Percentiles rank a stretch among this genome's conserved stretches.
These are phyloP conservation scores for Kwoniella sp. DNA, from an alignment of 768 basidiomycete species.

Conservation along the genomic window DNA sequence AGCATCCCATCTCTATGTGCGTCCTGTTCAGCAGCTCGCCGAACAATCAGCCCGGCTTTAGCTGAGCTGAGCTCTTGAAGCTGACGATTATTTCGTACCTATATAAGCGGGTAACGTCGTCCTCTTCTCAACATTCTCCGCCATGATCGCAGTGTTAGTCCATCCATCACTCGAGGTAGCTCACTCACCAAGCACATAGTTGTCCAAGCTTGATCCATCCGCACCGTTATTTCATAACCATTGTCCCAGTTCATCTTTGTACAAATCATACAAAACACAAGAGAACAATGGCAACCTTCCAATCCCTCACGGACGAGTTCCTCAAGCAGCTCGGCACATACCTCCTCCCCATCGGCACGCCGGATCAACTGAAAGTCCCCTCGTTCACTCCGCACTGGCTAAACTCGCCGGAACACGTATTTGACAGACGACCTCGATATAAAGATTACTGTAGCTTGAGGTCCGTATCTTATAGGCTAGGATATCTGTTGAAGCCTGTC, in stretches of 20 bases:
- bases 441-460: slow-evolving; percentile 6
- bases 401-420: slow-evolving; percentile 4
- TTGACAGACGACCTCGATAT: neutral
- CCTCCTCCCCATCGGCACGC: slow-evolving; percentile 3
- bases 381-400: slow-evolving; percentile 10
- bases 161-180: too few species aligned
- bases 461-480: slow-evolving; percentile 2
- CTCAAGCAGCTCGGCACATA: slow-evolving; percentile 11
- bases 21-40: too few species aligned
- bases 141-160: too few species aligned
- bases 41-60: too few species aligned
- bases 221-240: neutral
- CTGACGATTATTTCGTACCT: too few species aligned
- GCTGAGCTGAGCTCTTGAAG: too few species aligned
- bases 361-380: neutral
- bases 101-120: too few species aligned
- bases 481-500: slow-evolving; percentile 9
- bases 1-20: too few species aligned
- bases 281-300: slow-evolving; percentile 9
- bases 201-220: too few species aligned
- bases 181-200: too few species aligned
- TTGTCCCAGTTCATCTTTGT: neutral
- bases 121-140: too few species aligned
- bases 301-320: slow-evolving; percentile 11
- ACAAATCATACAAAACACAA: neutral